Evolutionary conservation across 2,329 filamentous ascomycete species (phyloP).

Genomic region (Colletotrichum sp.): DNA sequence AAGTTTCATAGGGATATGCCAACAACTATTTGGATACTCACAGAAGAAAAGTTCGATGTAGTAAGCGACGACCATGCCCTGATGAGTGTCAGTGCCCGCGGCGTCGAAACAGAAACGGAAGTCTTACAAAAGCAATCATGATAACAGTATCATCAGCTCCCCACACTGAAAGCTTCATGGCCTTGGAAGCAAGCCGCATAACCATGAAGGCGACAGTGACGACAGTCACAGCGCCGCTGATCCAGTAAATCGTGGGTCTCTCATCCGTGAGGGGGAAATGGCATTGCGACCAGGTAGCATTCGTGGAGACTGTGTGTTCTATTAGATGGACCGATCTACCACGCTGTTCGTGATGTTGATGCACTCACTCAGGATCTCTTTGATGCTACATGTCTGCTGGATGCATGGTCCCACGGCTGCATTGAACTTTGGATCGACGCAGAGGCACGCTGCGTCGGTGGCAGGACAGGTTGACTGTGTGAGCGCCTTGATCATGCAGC

Average conservation of each 20-base stretch:
- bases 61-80: background rate
- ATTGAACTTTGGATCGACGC: slow-evolving; percentile 30
- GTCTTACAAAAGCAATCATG: background rate
- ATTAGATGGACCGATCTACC: background rate
- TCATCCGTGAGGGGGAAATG: background rate
- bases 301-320: background rate
- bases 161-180: background rate
- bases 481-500: background rate
- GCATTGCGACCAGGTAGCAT: background rate
- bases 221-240: background rate
- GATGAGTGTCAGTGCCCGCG: background rate
- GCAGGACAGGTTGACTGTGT: slow-evolving; percentile 23
- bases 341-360: rapidly evolving
- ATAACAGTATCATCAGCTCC: background rate
- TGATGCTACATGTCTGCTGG: slow-evolving; percentile 28
- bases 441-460: slow-evolving; percentile 34
- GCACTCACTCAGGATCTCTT: slow-evolving; percentile 34
- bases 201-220: background rate
- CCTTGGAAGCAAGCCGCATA: background rate
- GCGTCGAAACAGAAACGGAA: rapidly evolving
- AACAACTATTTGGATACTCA: background rate
- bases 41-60: background rate
- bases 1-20: too few relatives aligned
- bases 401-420: slow-evolving; percentile 30
- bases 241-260: background rate